Percentiles rank a stretch among this genome's conserved stretches.
Conservation (phyloP, 2,329 filamentous ascomycete species). For the Sodiomyces alkalinus region DNA sequence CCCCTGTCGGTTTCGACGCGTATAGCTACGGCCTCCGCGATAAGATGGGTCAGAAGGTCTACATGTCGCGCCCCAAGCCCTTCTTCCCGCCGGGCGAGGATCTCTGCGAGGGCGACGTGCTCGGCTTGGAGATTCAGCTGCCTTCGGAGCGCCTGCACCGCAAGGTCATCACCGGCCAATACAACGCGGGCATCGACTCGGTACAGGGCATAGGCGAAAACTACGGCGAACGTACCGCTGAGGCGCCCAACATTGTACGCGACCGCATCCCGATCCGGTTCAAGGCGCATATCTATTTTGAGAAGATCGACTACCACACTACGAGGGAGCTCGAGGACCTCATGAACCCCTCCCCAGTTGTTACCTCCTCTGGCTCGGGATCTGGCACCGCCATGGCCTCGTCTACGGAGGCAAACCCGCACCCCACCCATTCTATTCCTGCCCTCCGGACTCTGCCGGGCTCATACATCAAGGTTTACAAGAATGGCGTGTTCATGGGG, state of each 20-base stretch:
- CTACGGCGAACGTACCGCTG: too few species aligned
- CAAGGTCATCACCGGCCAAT: slow-evolving; percentile 74
- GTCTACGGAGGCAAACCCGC: slow-evolving; percentile 45
- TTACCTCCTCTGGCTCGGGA: too few species aligned
- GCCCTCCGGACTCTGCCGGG: slow-evolving; percentile 76
- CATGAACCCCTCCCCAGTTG: slow-evolving; percentile 44
- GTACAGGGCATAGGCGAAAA: background rate
- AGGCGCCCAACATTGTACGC: slow-evolving; percentile 69
- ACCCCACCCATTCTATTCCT: slow-evolving; percentile 55
- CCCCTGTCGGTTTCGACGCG: slow-evolving; percentile 72
- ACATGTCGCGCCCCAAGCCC: slow-evolving; percentile 84
- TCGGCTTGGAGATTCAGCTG: slow-evolving; percentile 83
- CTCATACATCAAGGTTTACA: slow-evolving; percentile 78
- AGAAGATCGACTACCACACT: slow-evolving; percentile 77
- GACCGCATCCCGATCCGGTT: slow-evolving; percentile 91
- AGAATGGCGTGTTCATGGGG: slow-evolving; percentile 77
- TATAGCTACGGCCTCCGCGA: slow-evolving; percentile 93
- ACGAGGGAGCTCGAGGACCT: slow-evolving; percentile 79
- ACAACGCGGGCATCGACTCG: slow-evolving; percentile 68
- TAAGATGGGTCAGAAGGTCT: slow-evolving; percentile 77
- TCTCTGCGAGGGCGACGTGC: slow-evolving; percentile 79
- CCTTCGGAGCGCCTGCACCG: slow-evolving; percentile 75
- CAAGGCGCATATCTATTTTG: slow-evolving; percentile 87
- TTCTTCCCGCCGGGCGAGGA: slow-evolving; percentile 70
- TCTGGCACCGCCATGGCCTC: too few species aligned